Evolutionary conservation across 1,284 basidiomycete species (phyloP), one percentile per base, ranked within the genome.

Genomic region (Xerocomus amazonicus): DNA sequence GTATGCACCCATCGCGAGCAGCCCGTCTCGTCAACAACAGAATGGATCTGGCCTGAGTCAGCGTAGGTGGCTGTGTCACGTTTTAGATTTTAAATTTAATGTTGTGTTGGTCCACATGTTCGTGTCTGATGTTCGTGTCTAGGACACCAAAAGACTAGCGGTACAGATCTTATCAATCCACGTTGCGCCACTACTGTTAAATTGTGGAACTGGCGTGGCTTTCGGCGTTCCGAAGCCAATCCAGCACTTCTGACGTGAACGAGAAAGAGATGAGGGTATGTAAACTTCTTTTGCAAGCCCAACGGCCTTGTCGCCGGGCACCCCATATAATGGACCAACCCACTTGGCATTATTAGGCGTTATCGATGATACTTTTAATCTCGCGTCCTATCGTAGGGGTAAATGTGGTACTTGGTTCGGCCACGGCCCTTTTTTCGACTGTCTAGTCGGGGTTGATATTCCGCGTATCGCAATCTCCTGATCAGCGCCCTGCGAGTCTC

Each of bases 1-100:
- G 66, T 89, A 91, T 16, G 85, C 85, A 23, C 84, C 86, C 87
- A 90, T 90, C 23, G 39, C 53, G 48, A 42, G n/a, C n/a, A n/a
- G n/a, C n/a, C n/a, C n/a, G 23, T n/a, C 27, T 28, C 5, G 38
- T 27, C 14, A n/a, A 23, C 23, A 40, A 28, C 43, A 46, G 34
- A 19, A 7, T 7, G 40, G 7, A 16, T 43, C 23, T 12, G 33
- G 12, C n/a, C 43, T 37, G 40, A 43, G 39, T 43, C 47, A 49
- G 17, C 19, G 6, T 3, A 8, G 35, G 35, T 34, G 33, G 33
- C 33, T 34, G 33, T 34, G 33, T 31, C 9, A 12, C 9, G 3
- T 31, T 31, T 31, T 6, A 12, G 8, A 31, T 3, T n/a, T n/a
- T n/a, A n/a, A n/a, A n/a, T n/a, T n/a, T n/a, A n/a, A n/a, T n/a